phyloP scores from a whole-genome alignment of 352 stramenopile genomes.

The Phytophthora sp. region DNA sequence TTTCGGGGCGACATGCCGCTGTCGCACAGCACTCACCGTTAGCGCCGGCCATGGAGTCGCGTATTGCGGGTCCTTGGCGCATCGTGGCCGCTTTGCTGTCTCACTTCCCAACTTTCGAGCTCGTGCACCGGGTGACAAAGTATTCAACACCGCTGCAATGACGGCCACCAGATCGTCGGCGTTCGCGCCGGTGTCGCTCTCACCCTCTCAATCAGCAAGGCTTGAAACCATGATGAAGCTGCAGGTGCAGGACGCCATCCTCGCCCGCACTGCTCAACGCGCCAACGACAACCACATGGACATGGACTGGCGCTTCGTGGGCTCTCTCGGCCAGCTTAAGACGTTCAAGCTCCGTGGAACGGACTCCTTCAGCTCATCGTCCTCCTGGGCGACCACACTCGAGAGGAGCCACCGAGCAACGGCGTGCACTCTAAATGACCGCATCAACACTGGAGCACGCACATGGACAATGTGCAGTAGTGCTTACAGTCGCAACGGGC shows the following conservation, averaged over 20 bases:
- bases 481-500: conserved; percentile 5
- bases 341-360: conserved; percentile 46
- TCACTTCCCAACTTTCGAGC: conserved; percentile 32
- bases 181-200: conserved; percentile 42
- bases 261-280: conserved; percentile 28
- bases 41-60: neutral
- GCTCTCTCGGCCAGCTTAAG: conserved; percentile 41
- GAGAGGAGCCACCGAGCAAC: conserved; percentile 12
- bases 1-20: conserved; percentile 18
- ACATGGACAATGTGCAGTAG: conserved; percentile 14
- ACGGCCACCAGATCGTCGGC: neutral
- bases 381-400: conserved; percentile 31
- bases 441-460: conserved; percentile 4
- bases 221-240: conserved; percentile 51
- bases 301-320: conserved; percentile 45
- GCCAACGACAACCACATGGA: conserved; percentile 33
- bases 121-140: conserved; percentile 9
- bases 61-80: conserved; percentile 4
- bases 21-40: conserved; percentile 18
- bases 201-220: conserved; percentile 18
- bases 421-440: conserved; percentile 18
- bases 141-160: conserved; percentile 3
- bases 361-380: conserved; percentile 32
- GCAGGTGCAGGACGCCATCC: conserved; percentile 52
- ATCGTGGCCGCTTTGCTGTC: neutral